Evolutionary conservation across 305 asterid species (phyloP).

Genomic region (Salvia sclarea): DNA sequence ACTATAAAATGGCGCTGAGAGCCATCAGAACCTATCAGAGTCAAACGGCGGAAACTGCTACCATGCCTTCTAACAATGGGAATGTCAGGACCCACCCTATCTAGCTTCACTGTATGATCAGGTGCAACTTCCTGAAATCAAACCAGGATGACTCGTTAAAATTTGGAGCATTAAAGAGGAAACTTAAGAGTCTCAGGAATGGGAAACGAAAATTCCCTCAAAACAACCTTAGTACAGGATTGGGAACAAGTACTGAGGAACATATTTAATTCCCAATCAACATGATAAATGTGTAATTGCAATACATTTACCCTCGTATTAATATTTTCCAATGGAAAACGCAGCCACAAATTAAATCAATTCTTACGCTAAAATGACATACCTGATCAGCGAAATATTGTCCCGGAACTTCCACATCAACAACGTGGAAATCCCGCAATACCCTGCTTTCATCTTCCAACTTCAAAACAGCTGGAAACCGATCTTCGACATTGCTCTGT

Average conservation of each 20-base stretch:
- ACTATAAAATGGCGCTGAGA: conserved; percentile 98
- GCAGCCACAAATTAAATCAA: conserved; percentile 12
- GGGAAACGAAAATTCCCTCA: background rate
- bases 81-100: conserved; percentile 95
- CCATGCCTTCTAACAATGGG: conserved; percentile 99
- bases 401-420: conserved; percentile 99
- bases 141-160: background rate
- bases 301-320: background rate
- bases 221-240: conserved; percentile 7
- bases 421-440: conserved; percentile 92
- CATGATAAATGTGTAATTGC: conserved; percentile 4
- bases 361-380: conserved; percentile 20
- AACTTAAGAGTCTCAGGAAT: conserved; percentile 8
- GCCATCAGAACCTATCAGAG: conserved; percentile 98
- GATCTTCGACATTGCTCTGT: conserved; percentile 96
- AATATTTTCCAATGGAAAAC: conserved; percentile 1
- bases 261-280: conserved; percentile 14
- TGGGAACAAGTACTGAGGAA: background rate
- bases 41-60: conserved; percentile 97
- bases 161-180: conserved; percentile 9
- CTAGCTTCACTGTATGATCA: conserved; percentile 97
- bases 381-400: conserved; percentile 98
- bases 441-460: conserved; percentile 99
- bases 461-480: conserved; percentile 95
- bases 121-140: conserved; percentile 90